Conservation (phyloP, 768 basidiomycete genomes). For the Hortiboletus campestris region DNA sequence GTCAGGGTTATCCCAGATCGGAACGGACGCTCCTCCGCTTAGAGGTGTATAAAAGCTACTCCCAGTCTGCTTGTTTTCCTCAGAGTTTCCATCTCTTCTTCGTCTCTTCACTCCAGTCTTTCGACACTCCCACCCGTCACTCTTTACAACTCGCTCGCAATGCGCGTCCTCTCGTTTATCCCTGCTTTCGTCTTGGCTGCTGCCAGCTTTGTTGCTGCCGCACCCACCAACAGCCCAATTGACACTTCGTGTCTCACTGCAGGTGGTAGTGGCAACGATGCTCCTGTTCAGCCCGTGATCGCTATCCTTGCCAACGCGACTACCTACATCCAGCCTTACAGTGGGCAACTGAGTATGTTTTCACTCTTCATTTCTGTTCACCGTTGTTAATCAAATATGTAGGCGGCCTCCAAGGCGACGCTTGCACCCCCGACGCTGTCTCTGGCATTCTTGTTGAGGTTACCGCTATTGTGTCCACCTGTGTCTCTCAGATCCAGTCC, state of each 20-base stretch:
- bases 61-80: not conserved
- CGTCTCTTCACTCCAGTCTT: not conserved
- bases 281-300: slow-evolving; percentile 12
- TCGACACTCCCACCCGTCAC: slow-evolving; percentile 13
- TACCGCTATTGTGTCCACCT: slow-evolving; percentile 4
- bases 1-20: not conserved
- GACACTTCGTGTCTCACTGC: slow-evolving; percentile 5
- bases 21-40: not conserved
- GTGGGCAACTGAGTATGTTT: slow-evolving; percentile 6
- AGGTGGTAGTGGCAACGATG: slow-evolving; percentile 4
- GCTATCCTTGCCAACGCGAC: slow-evolving; percentile 14
- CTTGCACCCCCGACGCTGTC: slow-evolving; percentile 9
- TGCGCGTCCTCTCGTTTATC: slow-evolving; percentile 18
- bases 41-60: slow-evolving; percentile 15
- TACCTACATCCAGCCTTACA: not conserved
- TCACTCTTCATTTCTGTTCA: not conserved
- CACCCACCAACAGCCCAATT: not conserved
- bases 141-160: slow-evolving; percentile 10
- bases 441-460: slow-evolving; percentile 10
- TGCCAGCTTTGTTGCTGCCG: slow-evolving; percentile 8
- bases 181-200: slow-evolving; percentile 9
- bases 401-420: slow-evolving; percentile 1
- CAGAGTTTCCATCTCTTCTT: slow-evolving; percentile 4
- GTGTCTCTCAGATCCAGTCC: slow-evolving; percentile 10
- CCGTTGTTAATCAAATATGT: not conserved